phyloP scores from a whole-genome alignment of 257 asterid genomes.

The Marsdenia floribunda region DNA sequence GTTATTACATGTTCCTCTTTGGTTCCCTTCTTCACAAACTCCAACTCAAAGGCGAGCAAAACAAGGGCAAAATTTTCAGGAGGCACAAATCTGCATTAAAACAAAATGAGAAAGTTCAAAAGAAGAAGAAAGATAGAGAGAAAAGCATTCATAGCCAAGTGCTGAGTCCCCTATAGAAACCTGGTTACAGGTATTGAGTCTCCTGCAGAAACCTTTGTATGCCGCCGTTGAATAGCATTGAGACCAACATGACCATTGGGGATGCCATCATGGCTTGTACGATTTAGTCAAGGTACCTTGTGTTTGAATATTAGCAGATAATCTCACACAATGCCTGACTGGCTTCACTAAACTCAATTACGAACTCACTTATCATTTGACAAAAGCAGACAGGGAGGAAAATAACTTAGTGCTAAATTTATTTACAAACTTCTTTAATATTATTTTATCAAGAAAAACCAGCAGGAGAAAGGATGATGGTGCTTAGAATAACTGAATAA shows the following conservation, averaged over 20 bases:
- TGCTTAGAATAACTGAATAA: background rate
- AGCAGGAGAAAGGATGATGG: background rate
- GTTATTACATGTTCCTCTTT: conserved; percentile 73
- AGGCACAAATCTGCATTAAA: conserved; percentile 55
- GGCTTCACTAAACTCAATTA: background rate
- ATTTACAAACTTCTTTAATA: background rate
- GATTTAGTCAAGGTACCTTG: conserved; percentile 53
- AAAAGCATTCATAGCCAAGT: background rate
- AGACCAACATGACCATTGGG: conserved; percentile 67
- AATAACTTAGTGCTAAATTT: background rate
- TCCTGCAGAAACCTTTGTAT: conserved; percentile 79
- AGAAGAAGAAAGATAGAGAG: background rate
- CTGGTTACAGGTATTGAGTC: conserved; percentile 69
- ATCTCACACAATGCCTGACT: background rate
- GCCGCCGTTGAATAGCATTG: conserved; percentile 86
- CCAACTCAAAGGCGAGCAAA: conserved; percentile 85
- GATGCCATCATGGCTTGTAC: conserved; percentile 56
- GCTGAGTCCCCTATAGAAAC: conserved; percentile 22
- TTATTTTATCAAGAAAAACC: too few relatives aligned
- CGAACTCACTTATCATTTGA: background rate
- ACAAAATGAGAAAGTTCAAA: background rate
- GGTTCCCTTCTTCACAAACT: conserved; percentile 86
- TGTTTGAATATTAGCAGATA: background rate
- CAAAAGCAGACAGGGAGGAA: too few relatives aligned
- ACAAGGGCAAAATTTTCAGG: conserved; percentile 84